Evolutionary conservation across 352 stramenopile genomes (phyloP).

Genomic region (Peronospora tabacina): DNA sequence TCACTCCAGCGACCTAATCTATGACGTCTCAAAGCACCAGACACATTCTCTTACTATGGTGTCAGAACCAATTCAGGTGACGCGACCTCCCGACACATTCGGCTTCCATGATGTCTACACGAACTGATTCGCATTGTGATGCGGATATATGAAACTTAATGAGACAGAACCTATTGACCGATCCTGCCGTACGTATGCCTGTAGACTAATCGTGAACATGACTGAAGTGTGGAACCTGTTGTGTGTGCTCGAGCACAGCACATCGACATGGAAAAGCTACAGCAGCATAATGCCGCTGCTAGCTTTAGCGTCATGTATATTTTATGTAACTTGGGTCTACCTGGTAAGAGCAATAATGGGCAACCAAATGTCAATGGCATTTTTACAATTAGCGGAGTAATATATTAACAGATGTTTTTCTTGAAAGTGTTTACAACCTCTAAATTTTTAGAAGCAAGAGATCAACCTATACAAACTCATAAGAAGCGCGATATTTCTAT

Average conservation of each 20-base stretch:
- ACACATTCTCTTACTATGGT: constrained; percentile 14
- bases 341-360: no score
- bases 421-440: no score
- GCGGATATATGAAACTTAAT: background rate
- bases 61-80: constrained; percentile 23
- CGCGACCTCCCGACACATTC: constrained; percentile 27
- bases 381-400: no score
- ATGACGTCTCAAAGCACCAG: constrained; percentile 17
- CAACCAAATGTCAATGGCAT: no score
- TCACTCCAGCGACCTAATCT: constrained; percentile 9
- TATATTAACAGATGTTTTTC: no score
- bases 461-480: no score
- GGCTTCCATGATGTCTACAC: constrained; percentile 25
- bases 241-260: constrained; percentile 10
- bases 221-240: constrained; percentile 3
- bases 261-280: constrained; percentile 5
- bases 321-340: no score
- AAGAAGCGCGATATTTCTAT: no score
- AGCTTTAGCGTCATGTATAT: background rate
- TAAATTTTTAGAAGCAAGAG: no score
- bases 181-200: constrained; percentile 5
- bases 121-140: constrained; percentile 25
- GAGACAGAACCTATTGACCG: constrained; percentile 2
- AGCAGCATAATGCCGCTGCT: background rate
- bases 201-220: constrained; percentile 22